These are phyloP conservation scores for Fusarium foetens DNA, from an alignment of 2,329 filamentous ascomycete species.

Conservation along the genomic window DNA sequence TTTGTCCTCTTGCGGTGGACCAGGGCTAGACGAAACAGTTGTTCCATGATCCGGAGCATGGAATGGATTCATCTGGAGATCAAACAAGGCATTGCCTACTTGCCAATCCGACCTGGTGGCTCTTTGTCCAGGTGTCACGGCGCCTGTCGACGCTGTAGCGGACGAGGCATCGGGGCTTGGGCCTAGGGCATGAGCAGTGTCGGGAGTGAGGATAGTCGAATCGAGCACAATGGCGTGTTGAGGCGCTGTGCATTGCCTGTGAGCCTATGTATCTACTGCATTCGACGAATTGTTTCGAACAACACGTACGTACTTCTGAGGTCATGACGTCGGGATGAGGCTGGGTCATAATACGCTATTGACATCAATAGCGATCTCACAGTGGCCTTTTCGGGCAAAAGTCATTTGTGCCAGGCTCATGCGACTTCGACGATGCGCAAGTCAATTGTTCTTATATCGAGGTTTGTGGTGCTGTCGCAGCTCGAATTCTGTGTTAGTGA, in stretches of 20 bases:
- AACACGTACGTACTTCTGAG: slow-evolving; percentile 43
- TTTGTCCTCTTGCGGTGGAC: neutral
- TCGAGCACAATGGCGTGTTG: slow-evolving; percentile 18
- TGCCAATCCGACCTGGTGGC: neutral
- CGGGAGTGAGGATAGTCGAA: slow-evolving; percentile 1
- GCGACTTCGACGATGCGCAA: slow-evolving; percentile 20
- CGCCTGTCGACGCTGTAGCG: neutral
- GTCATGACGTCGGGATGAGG: slow-evolving; percentile 43
- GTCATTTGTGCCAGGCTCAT: slow-evolving; percentile 6
- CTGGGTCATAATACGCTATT: slow-evolving; percentile 30
- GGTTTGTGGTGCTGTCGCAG: slow-evolving; percentile 25
- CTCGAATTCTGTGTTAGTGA: slow-evolving; percentile 37
- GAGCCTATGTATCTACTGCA: slow-evolving; percentile 13
- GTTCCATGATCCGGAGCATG: neutral
- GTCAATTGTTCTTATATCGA: slow-evolving; percentile 15
- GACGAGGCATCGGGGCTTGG: slow-evolving; percentile 7
- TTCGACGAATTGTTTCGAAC: neutral
- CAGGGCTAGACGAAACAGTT: neutral
- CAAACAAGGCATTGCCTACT: slow-evolving; percentile 24
- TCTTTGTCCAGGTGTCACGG: slow-evolving; percentile 4
- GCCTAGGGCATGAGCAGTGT: neutral
- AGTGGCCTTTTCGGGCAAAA: neutral
- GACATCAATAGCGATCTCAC: slow-evolving; percentile 18
- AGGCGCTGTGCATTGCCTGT: slow-evolving; percentile 22
- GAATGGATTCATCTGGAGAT: slow-evolving; percentile 16